Percentiles rank a stretch among this genome's conserved stretches.
Evolutionary conservation across 495 filamentous ascomycete genomes (phyloP).

Genomic region (Aspergillus ellipticus): DNA sequence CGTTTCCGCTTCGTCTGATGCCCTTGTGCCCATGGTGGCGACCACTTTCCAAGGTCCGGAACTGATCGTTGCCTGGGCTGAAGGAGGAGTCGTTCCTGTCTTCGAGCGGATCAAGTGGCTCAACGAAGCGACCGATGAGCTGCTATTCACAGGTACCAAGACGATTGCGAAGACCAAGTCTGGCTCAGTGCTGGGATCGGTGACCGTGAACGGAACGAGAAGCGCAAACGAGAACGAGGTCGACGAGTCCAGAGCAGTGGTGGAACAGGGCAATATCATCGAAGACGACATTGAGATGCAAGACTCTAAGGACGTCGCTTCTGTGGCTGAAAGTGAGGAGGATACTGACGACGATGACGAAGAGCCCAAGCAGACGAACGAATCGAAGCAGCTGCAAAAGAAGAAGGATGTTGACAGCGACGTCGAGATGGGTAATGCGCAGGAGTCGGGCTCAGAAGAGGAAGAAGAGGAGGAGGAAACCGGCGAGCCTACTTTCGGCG

Average conservation of each 20-base stretch:
- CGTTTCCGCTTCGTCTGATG: constrained; percentile 41
- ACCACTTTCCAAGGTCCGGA: constrained; percentile 47
- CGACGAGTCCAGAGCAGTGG: constrained; percentile 70
- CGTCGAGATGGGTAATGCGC: constrained; percentile 40
- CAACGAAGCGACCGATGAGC: constrained; percentile 43
- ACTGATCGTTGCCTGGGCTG: constrained; percentile 49
- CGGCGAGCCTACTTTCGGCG: constrained; percentile 79
- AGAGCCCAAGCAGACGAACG: constrained; percentile 26
- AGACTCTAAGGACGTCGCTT: constrained; percentile 37
- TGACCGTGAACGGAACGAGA: constrained; percentile 57
- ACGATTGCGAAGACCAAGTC: constrained; percentile 46
- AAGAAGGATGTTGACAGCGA: constrained; percentile 35
- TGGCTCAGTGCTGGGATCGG: constrained; percentile 37
- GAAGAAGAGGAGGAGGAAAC: constrained; percentile 46
- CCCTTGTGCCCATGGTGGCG: constrained; percentile 43
- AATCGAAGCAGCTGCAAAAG: constrained; percentile 34
- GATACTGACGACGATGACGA: constrained; percentile 39
- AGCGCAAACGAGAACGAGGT: constrained; percentile 57
- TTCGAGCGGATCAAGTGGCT: constrained; percentile 54
- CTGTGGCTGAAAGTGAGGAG: constrained; percentile 34
- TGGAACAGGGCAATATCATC: constrained; percentile 44
- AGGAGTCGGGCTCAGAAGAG: constrained; percentile 34
- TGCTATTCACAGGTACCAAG: constrained; percentile 44
- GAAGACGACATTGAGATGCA: constrained; percentile 51
- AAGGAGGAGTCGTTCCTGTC: constrained; percentile 52